Evolutionary conservation across 2,329 filamentous ascomycete species (phyloP).

Genomic region (Eutypella sp.): DNA sequence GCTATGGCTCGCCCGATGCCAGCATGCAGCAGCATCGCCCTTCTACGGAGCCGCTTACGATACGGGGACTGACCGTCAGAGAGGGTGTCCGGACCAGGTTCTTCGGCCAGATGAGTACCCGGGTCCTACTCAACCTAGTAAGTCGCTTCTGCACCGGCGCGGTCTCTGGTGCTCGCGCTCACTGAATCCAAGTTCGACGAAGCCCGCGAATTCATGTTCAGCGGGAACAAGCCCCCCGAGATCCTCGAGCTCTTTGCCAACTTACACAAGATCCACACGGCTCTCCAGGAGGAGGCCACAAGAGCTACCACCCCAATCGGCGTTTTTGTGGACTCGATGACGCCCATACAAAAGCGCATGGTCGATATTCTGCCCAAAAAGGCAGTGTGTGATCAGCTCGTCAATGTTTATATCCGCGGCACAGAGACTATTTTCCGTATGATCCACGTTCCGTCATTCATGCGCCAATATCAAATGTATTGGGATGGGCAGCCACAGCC

Average conservation of each 20-base stretch:
- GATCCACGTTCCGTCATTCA: constrained; percentile 48
- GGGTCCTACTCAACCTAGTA: constrained; percentile 51
- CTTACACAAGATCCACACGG: constrained; percentile 43
- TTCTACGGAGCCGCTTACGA: constrained; percentile 38
- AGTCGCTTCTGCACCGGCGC: constrained; percentile 10
- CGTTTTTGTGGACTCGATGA: constrained; percentile 55
- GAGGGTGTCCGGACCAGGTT: constrained; percentile 43
- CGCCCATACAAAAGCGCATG: constrained; percentile 54
- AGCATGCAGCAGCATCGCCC: constrained; percentile 18
- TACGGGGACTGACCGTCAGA: constrained; percentile 47
- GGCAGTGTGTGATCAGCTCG: constrained; percentile 45
- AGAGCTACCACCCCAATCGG: constrained; percentile 46
- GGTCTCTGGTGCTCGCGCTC: constrained; percentile 1
- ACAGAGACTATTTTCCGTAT: constrained; percentile 51
- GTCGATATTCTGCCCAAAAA: constrained; percentile 49
- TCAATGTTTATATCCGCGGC: constrained; percentile 44
- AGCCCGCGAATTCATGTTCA: constrained; percentile 46
- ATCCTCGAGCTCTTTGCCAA: constrained; percentile 39
- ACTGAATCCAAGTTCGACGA: constrained; percentile 42
- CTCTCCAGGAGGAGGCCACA: constrained; percentile 42
- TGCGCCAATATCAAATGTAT: constrained; percentile 44
- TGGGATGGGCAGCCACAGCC: constrained; percentile 44
- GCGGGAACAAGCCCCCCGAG: constrained; percentile 34
- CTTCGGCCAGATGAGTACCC: constrained; percentile 49
- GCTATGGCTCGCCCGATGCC: constrained; percentile 22